Base-by-base conservation (phyloP, 2,329 filamentous ascomycete genomes). In the Lachnellula suecica region DNA sequence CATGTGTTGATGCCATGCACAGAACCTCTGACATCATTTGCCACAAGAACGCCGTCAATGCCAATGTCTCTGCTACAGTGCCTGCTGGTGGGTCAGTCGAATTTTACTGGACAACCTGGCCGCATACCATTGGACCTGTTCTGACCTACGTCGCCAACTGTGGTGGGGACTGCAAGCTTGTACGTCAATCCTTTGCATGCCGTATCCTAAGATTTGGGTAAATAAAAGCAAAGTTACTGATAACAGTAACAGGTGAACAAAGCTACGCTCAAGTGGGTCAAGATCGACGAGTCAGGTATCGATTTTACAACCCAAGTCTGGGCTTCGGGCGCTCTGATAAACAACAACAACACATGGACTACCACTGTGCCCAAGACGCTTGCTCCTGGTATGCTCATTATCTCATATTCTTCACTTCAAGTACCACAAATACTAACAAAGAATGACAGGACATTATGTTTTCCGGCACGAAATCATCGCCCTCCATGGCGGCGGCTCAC, bases 101-200 rank as follows among this genome's bases (percentile, higher is more conserved):
- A 56, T 69, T 88, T 50, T 74, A 81, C 61, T 88, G 84, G 85
- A 79, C 74, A 52, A 72, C 72, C 15, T 87, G 84, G 84, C 83
- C 84, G 17, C 73, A 79, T n/a, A 78, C 88, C 71, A 74, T 82
- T 25, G 59, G 59, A 2, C 59, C 59, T n/a, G 53, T 61, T 37
- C 11, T 61, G 23, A 52, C 44, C 23, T 61, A 61, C 29, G 41
- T 61, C 20, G 59, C 59, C 7, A 52, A 56, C 13, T 61, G 59
- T 23, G 38, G 44, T 20, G 68, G 71, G 23, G 62, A 68, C 17
- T 75, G 72, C 44, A 62, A 63, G 6, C 59, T 57, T 4, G 68
- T 70, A 43, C 17, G 46, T 9, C n/a, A 42, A 20, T 4, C 40
- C 9, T 24, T 24, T 2, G 4, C 2, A 15, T 17, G 2, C 6